Conservation (phyloP, 83 land plant genomes). For the Diphasiastrum complanatum region DNA sequence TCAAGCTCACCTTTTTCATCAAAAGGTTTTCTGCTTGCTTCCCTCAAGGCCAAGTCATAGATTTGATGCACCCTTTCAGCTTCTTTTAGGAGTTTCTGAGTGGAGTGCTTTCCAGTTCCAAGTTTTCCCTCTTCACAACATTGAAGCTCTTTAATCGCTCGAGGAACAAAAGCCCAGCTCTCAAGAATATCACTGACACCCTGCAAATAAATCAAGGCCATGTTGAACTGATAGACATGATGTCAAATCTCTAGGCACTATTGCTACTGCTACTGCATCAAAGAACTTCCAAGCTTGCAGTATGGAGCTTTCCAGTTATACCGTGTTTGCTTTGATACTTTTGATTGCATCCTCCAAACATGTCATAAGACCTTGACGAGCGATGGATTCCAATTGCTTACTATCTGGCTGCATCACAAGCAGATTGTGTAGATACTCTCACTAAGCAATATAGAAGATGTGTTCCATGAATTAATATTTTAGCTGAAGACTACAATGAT, state of each 20-base stretch:
- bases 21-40: background rate
- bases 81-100: constrained; percentile 7
- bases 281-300: background rate
- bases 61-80: constrained; percentile 18
- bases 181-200: constrained; percentile 20
- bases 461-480: too few relatives aligned
- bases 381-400: constrained; percentile 19
- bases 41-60: constrained; percentile 10
- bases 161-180: constrained; percentile 33
- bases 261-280: too few relatives aligned
- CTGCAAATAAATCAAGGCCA: constrained; percentile 2
- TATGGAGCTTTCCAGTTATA: constrained; percentile 5
- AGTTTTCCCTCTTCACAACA: constrained; percentile 14
- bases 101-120: background rate
- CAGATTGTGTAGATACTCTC: background rate
- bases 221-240: background rate
- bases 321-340: constrained; percentile 22
- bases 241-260: background rate
- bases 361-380: constrained; percentile 27
- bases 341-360: constrained; percentile 32
- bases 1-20: background rate
- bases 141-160: constrained; percentile 29
- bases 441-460: background rate
- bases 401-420: constrained; percentile 25
- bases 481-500: too few relatives aligned